Base-by-base conservation (phyloP, 2,329 filamentous ascomycete genomes). In the Botrytis pseudocinerea region DNA sequence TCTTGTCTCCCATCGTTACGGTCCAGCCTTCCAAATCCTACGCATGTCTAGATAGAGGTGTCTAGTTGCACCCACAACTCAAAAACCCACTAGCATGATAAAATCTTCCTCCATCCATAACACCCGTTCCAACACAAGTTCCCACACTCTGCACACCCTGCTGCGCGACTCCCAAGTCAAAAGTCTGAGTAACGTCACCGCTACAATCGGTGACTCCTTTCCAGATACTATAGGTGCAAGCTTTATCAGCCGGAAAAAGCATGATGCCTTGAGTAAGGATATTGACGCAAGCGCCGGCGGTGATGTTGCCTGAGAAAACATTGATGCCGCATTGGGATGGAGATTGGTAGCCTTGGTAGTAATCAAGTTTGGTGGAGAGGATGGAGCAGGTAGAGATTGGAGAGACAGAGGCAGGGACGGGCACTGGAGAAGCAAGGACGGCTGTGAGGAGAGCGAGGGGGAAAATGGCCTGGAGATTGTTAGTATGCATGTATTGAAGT, bases 71-170 rank as follows among this genome's bases (percentile, higher is more conserved):
- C 7, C 35, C 46, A 71, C 69, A 71, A 22, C 44, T 65, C 69
- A 71, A 66, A 42, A 32, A 54, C 14, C 28, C 69, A 65, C 69
- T 71, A 10, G 25, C 69, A 65, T 71, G 69, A 57, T 71, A 71
- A 35, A 35, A 71, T 25, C 8, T 63, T 48, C 59, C 59, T 1
- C 59, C 59, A 42, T 65, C 60, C 59, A 54, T 32, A 7, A 71
- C 69, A 0, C 69, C 69, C 14, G 69, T 71, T 14, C 44, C 69
- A 8, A 71, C 46, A 71, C 69, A 71, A 51, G n/a, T 42, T 1
- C 65, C 48, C 35, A 28, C 5, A 28, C 48, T 54, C 64, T 66
- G 32, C 22, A 7, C 10, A 6, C 32, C 59, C 16, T 63, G 22
- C 14, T 18, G 38, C 8, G 18, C 38, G 1, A 54, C 60, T 20